Percentiles rank a stretch among this genome's conserved stretches.
Evolutionary conservation across 768 basidiomycete genomes (phyloP).

Genomic region (Phylloporus scabripes): DNA sequence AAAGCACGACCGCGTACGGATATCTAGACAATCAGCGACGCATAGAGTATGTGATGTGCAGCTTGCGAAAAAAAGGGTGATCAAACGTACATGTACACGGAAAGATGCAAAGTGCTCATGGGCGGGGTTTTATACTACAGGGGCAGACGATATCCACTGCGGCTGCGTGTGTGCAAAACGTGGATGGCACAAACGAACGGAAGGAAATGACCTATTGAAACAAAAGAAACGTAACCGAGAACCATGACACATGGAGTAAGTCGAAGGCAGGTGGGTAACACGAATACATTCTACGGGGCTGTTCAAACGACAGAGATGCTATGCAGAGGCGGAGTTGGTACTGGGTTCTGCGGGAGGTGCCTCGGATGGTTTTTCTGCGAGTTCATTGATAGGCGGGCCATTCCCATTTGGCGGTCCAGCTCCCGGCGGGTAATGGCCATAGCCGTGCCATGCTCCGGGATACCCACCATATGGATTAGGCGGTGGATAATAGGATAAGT

Average conservation of each 20-base stretch:
- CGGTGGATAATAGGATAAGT: conserved; percentile 31
- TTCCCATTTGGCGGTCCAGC: conserved; percentile 16
- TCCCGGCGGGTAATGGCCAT: conserved; percentile 28
- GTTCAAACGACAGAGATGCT: conserved; percentile 2
- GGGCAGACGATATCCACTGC: conserved; percentile 10
- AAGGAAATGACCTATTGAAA: conserved; percentile 25
- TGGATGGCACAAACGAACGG: conserved; percentile 5
- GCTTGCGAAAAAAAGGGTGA: not conserved
- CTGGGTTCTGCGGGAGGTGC: conserved; percentile 13
- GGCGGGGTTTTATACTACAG: conserved; percentile 23
- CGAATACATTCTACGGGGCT: conserved; percentile 24
- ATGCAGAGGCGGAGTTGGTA: conserved; percentile 20
- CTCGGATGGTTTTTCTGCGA: conserved; percentile 26
- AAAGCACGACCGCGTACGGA: conserved; percentile 7
- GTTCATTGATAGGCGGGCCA: conserved; percentile 16
- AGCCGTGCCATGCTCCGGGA: conserved; percentile 23
- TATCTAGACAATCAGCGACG: conserved; percentile 14
- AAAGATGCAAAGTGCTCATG: conserved; percentile 15
- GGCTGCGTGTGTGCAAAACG: conserved; percentile 1
- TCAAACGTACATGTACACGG: conserved; percentile 28
- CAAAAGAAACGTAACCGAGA: conserved; percentile 13
- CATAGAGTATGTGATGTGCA: conserved; percentile 16
- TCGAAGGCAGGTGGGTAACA: conserved; percentile 11
- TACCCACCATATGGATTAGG: conserved; percentile 31
- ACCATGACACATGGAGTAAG: conserved; percentile 13